Evolutionary conservation across 306 rosid genomes (phyloP), one percentile per base, ranked within the genome.

Genomic region (Medicago lupulina): DNA sequence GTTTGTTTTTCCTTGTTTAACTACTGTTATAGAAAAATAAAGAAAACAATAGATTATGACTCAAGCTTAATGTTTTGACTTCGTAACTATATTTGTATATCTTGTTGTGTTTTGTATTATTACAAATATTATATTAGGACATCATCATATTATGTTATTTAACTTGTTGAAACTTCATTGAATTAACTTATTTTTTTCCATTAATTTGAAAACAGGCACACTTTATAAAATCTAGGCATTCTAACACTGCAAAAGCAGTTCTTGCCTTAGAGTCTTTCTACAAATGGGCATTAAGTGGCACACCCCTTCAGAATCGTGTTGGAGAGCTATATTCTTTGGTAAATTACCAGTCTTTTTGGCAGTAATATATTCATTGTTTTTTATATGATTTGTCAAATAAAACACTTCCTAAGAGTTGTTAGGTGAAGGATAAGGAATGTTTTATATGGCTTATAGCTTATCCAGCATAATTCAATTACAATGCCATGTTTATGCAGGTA

Each of bases 221-320:
- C 80, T 85, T 78, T 68, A 88, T 94, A 71, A 94, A 90, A 88
- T 73, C 89, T 62, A 85, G 89, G 68, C 87, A 68, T 36, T 79
- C 86, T 61, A 92, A 91, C 79, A 94, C 97, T 50, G 88, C 97
- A 59, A 90, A 79, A 85, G 98, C 95, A 69, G 91, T 92, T 87
- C 87, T 92, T 81, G 87, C 95, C 44, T 81, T 94, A 25, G 90
- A 90, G 75, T 92, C 97, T 82, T 77, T 83, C 68, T 89, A 85
- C 87, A 92, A 78, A 86, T 94, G 98, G 98, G 97, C 98, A 54
- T 82, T 94, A 81, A 92, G 96, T 80, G 97, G 98, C 71, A 91
- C 98, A n/a, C 98, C 98, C 46, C 78, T 94, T 69, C 93, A 90
- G 85, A 94, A 92, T 65, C 95, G 91, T 77, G 88, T 90, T 55